Base-by-base conservation (phyloP, 257 asterid species). In the Pogostemon cablin region DNA sequence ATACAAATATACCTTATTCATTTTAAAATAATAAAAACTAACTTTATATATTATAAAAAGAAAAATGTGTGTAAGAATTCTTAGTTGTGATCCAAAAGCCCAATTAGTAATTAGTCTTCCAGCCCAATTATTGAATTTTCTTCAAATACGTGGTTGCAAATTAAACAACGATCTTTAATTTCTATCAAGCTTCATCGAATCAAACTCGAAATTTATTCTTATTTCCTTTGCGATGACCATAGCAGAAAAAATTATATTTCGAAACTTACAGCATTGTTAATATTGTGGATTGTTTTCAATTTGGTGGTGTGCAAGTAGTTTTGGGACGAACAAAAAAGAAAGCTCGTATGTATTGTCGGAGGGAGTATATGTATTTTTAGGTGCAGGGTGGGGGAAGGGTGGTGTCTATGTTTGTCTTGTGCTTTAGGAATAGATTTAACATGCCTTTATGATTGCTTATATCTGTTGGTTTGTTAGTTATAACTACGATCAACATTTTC, bases 91-190 rank as follows among this genome's bases (percentile, higher is more conserved):
- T 2, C 61, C 4, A 48, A 5, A 32, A 25, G 50, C 44, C 62
- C 73, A 20, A 11, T 2, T 42, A 17, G 9, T 8, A 47, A 46
- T 47, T 71, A 47, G 49, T 65, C 71, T 20, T n/a, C 0, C 2
- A 64, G 71, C 76, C 79, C 74, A 72, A 62, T 46, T 39, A n/a
- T 9, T 61, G 6, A 49, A n/a, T 10, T 4, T 0, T 34, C 6
- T 38, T 12, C 35, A 69, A 17, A 48, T 69, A 9, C 56, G 71
- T 68, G 79, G 86, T 73, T 57, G 65, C 42, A 10, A 69, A 64
- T 46, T 52, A 42, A 40, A 69, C 80, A 74, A 49, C 81, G 55
- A 65, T 62, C 79, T 75, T 60, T 46, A 58, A 3, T 71, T 50
- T 57, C 67, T 69, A 71, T 41, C 58, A 25, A 71, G 39, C 60